Conservation (phyloP, 495 filamentous ascomycete species). For the Podospora didyma region DNA sequence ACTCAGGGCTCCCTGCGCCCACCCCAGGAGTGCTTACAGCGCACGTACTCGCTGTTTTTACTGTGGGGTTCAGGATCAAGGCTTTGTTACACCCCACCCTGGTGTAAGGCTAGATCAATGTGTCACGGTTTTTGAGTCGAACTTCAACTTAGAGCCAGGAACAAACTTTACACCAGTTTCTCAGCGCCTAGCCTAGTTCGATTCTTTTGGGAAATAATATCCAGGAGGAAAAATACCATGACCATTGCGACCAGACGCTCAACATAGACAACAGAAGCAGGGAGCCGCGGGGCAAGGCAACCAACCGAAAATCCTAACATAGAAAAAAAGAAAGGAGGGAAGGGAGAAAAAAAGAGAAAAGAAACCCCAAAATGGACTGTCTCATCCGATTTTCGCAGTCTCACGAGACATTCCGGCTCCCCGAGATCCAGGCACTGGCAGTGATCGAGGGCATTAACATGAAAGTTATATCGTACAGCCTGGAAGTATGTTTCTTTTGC, state of each 20-base stretch:
- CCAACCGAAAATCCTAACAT: not conserved
- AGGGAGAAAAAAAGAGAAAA: constrained; percentile 25
- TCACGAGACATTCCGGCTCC: constrained; percentile 83
- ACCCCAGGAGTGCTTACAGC: too few species aligned
- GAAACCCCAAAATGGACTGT: too few species aligned
- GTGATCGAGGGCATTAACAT: constrained; percentile 61
- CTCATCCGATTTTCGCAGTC: constrained; percentile 86
- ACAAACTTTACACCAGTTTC: not conserved
- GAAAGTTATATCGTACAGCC: constrained; percentile 65
- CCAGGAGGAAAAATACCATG: not conserved
- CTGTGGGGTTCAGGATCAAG: too few species aligned
- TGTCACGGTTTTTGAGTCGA: too few species aligned
- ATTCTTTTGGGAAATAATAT: not conserved
- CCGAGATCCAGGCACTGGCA: constrained; percentile 84
- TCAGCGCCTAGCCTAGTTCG: not conserved
- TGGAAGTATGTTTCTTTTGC: constrained; percentile 63
- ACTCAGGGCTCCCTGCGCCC: too few species aligned
- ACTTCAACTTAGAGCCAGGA: not conserved
- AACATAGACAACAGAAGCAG: constrained; percentile 2
- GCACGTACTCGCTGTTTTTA: too few species aligned
- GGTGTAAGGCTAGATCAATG: constrained; percentile 7
- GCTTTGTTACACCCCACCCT: constrained; percentile 3
- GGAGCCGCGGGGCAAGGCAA: not conserved
- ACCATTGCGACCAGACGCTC: not conserved
- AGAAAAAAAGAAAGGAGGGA: constrained; percentile 20